Evolutionary conservation across 139 green algal genomes (phyloP), one percentile per base, ranked within the genome.

Genomic region (Parachlorella kessleri): DNA sequence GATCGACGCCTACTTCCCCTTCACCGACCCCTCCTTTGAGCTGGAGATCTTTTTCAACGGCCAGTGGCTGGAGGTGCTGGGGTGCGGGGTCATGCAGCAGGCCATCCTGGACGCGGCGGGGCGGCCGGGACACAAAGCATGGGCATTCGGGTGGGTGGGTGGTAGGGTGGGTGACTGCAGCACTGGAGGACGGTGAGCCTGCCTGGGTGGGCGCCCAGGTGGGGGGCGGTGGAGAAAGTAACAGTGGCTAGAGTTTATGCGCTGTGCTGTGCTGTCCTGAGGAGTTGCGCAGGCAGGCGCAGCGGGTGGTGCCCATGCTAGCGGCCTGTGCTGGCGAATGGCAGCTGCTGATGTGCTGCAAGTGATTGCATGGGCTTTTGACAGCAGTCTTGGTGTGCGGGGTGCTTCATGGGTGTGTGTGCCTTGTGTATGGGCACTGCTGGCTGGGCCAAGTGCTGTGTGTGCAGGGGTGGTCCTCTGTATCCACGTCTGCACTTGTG

Each of bases 31-130:
- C 3, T 98, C 91, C 1, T 97, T 94, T 55, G 97, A 99, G 88
- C 93, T 99, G 40, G 97, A 99, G 82, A 98, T 99, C 65, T 98
- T 98, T 85, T 99, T 98, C 91, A 96, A 98, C 26, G 96, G 92
- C 33, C 88, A 99, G 84, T 99, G 96, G 96, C 85, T 99, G 36
- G 97, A 99, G 88, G 97, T 99, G 73, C 92, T 99, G 35, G 97
- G 97, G 28, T 99, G 97, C 82, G 97, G 97, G 39, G 94, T 99
- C 26, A 98, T 96, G 89, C 78, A 99, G 88, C 92, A 91, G 81
- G 30, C 64, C 26, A 99, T 99, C 84, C 76, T 99, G 54, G 91
- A 98, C 64, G 86, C 83, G 2, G 94, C 93, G 81, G 81, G 83
- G 28, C 55, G 54, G 35, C 24, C 77, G 14, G 85, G 83, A 32